Evolutionary conservation across 179 eudicot species (phyloP).

Genomic region (Monotropa hypopitys): DNA sequence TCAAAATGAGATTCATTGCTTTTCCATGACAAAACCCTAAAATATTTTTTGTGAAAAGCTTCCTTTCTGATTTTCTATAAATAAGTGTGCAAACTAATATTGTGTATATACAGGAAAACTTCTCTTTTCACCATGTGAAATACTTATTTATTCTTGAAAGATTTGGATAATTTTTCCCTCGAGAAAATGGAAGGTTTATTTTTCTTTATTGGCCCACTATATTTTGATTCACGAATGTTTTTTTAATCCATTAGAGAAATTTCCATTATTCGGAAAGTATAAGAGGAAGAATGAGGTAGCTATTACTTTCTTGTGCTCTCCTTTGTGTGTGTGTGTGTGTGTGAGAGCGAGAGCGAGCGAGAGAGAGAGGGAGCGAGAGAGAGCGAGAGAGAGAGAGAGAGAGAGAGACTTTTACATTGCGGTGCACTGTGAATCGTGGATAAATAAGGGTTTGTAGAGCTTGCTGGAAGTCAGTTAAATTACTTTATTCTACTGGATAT

Average conservation of each 20-base stretch:
- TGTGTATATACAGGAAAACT: too few species aligned
- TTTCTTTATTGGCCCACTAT: not conserved
- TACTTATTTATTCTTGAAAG: not conserved
- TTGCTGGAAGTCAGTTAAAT: not conserved
- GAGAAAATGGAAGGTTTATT: not conserved
- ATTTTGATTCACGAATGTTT: not conserved
- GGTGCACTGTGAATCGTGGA: not conserved
- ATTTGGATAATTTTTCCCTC: not conserved
- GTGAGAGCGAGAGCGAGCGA: not conserved
- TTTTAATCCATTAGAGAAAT: not conserved
- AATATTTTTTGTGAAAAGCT: not conserved
- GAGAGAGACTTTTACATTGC: not conserved
- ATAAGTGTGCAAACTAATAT: not conserved
- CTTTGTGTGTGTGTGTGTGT: too few species aligned
- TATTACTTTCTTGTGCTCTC: too few species aligned
- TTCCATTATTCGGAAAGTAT: not conserved
- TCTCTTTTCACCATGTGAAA: not conserved
- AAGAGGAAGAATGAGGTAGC: not conserved
- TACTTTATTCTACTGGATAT: not conserved
- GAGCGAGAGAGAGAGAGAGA: not conserved
- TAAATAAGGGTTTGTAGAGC: not conserved
- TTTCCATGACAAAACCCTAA: not conserved
- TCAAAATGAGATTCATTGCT: not conserved
- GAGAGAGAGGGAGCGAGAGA: not conserved
- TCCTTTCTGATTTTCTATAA: not conserved